Base-by-base conservation (phyloP, 2,329 filamentous ascomycete species). In the Chaetomium sp. region DNA sequence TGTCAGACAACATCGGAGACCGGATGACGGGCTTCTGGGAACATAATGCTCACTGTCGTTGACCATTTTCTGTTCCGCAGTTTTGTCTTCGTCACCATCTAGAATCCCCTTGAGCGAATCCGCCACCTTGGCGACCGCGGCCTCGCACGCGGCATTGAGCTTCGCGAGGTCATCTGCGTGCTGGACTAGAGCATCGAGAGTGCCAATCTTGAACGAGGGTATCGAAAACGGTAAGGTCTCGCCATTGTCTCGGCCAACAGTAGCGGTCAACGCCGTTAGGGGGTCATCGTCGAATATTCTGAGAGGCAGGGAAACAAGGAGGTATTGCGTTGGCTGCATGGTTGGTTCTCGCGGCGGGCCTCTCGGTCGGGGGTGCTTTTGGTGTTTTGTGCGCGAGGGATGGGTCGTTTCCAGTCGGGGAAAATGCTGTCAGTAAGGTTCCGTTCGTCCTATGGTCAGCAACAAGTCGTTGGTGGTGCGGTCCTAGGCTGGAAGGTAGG, bases 141-240 rank as follows among this genome's bases (percentile, higher is more conserved):
- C 86, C 78, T 93, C 87, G 76, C 93, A 97, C 42, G 86, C 84
- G 42, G 83, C 78, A 70, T 96, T 92, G 59, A 98, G 87, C 86
- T 97, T 98, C 65, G 89, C 85, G 62, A 99, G 83, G 74, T 98
- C 95, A 75, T 99, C 95, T 63, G 95, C 95, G 78, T 99, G 94
- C 79, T 97, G 92, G 53, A 99, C 93, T 64, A 99, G 84, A 47
- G 91, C 92, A 80, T 99, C 95, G 45, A 99, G 85, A 0, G 95
- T 97, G 65, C 95, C 95, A 76, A 99, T 96, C 82, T 98, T 99
- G 85, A 99, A 97, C 70, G 93, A 90, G 23, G 95, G 95, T 68
- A 98, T 90, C 63, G 86, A 81, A 75, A 98, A 97, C 2, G 88
- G 87, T 59, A 87, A 81, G 54, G 92, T 89, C 60, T 85, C 87